A percentile compares a stretch with the other conserved stretches of the same genome.
phyloP scores from a whole-genome alignment of 305 asterid species.

The Fraxinus angustifolia region DNA sequence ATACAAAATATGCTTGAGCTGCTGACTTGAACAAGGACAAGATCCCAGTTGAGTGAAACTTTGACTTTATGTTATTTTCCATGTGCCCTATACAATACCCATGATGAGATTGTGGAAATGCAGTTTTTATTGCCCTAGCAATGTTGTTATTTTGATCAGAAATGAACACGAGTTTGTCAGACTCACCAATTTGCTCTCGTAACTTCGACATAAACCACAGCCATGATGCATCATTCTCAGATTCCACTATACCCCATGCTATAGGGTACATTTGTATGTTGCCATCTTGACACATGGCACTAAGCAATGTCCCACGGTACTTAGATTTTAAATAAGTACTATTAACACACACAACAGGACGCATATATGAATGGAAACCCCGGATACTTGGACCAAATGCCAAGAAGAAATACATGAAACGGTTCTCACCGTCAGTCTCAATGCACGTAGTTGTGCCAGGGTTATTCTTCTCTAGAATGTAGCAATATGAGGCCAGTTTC shows the following conservation, averaged over 20 bases:
- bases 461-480: not conserved
- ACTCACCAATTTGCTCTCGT: not conserved
- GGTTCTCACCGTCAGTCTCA: not conserved
- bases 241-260: not conserved
- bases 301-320: not conserved
- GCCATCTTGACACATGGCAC: not conserved
- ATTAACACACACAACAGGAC: not conserved
- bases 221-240: not conserved
- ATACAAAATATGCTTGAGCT: not conserved
- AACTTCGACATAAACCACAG: not conserved
- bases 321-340: conserved; percentile 3
- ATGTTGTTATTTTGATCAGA: not conserved
- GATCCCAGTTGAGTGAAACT: not conserved
- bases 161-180: not conserved
- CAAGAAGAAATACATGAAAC: conserved; percentile 3
- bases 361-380: not conserved
- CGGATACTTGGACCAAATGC: conserved; percentile 2
- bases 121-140: not conserved
- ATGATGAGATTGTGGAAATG: not conserved
- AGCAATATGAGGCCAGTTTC: conserved; percentile 5
- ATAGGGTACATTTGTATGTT: conserved; percentile 1
- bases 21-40: conserved; percentile 1
- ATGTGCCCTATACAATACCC: not conserved
- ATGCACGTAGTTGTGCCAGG: not conserved
- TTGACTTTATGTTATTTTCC: not conserved